Evolutionary conservation across 768 basidiomycete genomes (phyloP), one percentile per base, ranked within the genome.

Genomic region (Mycena kentingensis): DNA sequence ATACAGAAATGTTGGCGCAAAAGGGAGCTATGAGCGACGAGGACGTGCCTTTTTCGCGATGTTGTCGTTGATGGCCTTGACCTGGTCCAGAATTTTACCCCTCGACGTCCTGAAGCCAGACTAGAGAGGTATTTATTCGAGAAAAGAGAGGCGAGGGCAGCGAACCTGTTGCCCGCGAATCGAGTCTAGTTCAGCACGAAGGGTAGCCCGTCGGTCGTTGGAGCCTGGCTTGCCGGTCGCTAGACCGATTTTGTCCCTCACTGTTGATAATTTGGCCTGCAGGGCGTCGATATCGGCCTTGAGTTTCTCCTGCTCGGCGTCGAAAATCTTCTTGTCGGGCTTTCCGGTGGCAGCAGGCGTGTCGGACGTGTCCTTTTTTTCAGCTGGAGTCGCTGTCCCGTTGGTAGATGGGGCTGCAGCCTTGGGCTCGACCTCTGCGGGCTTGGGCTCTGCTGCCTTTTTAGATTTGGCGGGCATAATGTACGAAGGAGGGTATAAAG

Each of bases 291-390:
- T 95, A 64, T 94, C 88, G 22, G 77, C 72, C 70, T 88, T 93
- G 59, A 95, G 74, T 63, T 71, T 82, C 47, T 88, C 85, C 71
- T 95, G 92, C 73, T 98, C 93, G 8, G 77, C 79, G 47, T 97
- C 90, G 67, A 88, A 88, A n/a, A 70, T 74, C 42, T 78, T 79
- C 72, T 93, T 93, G 80, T 97, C 94, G 27, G 95, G 95, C 67
- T 77, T 90, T 37, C 81, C 84, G 39, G 75, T 69, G 26, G 60
- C 31, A 46, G 67, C 61, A 41, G 73, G 49, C 51, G 62, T 60
- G 32, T 77, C 77, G 65, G 65, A 70, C 68, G 71, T 72, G 70
- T 79, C 78, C 68, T 73, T 74, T 63, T 73, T 70, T 47, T 70
- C 69, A 54, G 65, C 66, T 47, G 82, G 76, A 41, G 78, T 77